A percentile compares a stretch with the other conserved stretches of the same genome.
phyloP scores from a whole-genome alignment of 257 asterid species.

The Linaria vulgaris region DNA sequence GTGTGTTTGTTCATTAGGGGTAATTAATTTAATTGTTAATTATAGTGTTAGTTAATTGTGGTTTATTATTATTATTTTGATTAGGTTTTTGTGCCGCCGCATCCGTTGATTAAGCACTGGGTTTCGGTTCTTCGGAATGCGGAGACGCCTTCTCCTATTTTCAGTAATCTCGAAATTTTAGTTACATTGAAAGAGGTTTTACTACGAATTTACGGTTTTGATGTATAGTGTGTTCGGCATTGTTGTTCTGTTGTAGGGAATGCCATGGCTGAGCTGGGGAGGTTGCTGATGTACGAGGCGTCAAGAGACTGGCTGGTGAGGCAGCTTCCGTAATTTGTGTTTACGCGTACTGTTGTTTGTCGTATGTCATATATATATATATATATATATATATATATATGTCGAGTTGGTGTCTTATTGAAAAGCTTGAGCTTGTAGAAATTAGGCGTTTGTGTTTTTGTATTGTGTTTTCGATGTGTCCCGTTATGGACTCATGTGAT shows the following conservation, averaged over 20 bases:
- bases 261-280: slow-evolving; percentile 99
- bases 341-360: not conserved
- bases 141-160: slow-evolving; percentile 79
- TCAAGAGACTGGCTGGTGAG: slow-evolving; percentile 96
- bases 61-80: slow-evolving; percentile 5
- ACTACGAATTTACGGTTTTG: no score
- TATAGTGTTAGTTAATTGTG: slow-evolving; percentile 14
- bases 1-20: not conserved
- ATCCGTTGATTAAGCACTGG: slow-evolving; percentile 97
- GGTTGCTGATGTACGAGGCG: slow-evolving; percentile 90
- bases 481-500: no score
- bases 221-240: no score
- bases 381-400: no score
- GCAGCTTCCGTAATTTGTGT: slow-evolving; percentile 18
- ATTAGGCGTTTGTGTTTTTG: no score
- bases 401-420: no score
- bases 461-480: no score
- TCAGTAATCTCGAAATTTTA: slow-evolving; percentile 42
- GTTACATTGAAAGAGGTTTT: no score
- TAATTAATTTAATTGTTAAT: slow-evolving; percentile 2
- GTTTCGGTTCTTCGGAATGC: slow-evolving; percentile 89
- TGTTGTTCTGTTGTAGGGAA: slow-evolving; percentile 42
- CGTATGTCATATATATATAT: no score
- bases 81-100: slow-evolving; percentile 96
- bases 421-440: no score